A percentile compares a stretch with the other conserved stretches of the same genome.
phyloP scores from a whole-genome alignment of 2,329 filamentous ascomycete species.

The Clonostachys solani region DNA sequence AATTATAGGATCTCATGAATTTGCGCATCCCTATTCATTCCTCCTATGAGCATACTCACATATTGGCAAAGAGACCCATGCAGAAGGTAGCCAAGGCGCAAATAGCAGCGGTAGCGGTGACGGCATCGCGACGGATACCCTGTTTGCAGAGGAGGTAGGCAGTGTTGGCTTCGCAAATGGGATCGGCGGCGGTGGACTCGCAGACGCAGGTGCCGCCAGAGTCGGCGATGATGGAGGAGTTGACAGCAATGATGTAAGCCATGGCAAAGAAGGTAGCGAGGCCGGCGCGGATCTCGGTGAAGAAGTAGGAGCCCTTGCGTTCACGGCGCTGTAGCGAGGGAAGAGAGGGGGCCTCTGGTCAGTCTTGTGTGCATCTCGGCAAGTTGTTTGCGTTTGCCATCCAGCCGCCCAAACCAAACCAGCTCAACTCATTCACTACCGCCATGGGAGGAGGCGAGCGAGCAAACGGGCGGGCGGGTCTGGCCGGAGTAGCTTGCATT shows the following conservation, averaged over 20 bases:
- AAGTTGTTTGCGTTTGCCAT: neutral
- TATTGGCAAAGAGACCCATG: slow-evolving; percentile 79
- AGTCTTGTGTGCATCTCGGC: neutral
- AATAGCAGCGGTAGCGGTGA: slow-evolving; percentile 83
- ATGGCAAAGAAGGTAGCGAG: slow-evolving; percentile 74
- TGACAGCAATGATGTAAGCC: slow-evolving; percentile 50
- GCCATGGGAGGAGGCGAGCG: neutral
- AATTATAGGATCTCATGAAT: slow-evolving; percentile 1
- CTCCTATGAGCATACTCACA: slow-evolving; percentile 34
- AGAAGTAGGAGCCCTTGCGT: slow-evolving; percentile 71
- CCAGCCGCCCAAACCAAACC: neutral
- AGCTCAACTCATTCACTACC: neutral
- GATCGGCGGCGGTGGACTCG: slow-evolving; percentile 43
- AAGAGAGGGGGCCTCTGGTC: neutral
- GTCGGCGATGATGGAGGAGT: slow-evolving; percentile 52
- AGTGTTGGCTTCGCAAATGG: slow-evolving; percentile 45
- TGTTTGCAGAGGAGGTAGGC: slow-evolving; percentile 61
- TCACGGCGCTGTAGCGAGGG: slow-evolving; percentile 50
- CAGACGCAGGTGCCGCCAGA: slow-evolving; percentile 76
- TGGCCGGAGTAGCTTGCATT: neutral
- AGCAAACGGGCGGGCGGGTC: neutral
- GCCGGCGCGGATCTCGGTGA: slow-evolving; percentile 80
- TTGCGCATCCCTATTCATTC: too few species aligned
- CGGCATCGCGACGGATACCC: slow-evolving; percentile 69
- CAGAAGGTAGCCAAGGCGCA: slow-evolving; percentile 74